Conservation (phyloP, 176 grass and related monocot genomes). For the Carex pumila region DNA sequence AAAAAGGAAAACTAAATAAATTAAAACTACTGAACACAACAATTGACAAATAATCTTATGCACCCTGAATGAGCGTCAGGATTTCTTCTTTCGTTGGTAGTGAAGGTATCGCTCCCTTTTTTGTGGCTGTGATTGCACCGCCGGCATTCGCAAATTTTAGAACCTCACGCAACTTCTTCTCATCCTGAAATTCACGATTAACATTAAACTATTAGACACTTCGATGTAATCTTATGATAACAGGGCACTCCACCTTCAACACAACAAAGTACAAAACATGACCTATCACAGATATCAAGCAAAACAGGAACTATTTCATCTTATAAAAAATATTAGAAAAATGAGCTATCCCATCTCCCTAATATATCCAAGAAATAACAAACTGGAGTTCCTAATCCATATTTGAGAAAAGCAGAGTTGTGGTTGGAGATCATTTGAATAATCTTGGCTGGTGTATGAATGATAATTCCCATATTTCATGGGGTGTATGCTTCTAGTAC, state of each 20-base stretch:
- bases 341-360: background rate
- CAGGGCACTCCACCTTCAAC: background rate
- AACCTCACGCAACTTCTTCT: conserved; percentile 50
- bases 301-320: background rate
- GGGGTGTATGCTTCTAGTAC: background rate
- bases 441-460: background rate
- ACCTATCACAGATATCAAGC: background rate
- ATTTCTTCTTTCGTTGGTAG: conserved; percentile 51
- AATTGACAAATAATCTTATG: conserved; percentile 27
- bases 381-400: background rate
- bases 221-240: background rate
- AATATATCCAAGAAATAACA: background rate
- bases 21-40: conserved; percentile 10
- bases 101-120: conserved; percentile 84
- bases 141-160: conserved; percentile 74
- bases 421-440: background rate
- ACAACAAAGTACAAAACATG: background rate
- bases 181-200: conserved; percentile 41
- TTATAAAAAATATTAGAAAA: background rate
- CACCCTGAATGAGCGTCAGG: conserved; percentile 40
- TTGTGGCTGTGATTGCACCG: conserved; percentile 75
- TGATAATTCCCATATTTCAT: background rate
- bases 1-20: conserved; percentile 15
- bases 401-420: background rate
- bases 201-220: background rate